Base-by-base conservation (phyloP, 2,329 filamentous ascomycete genomes). In the Cercospora sp. region DNA sequence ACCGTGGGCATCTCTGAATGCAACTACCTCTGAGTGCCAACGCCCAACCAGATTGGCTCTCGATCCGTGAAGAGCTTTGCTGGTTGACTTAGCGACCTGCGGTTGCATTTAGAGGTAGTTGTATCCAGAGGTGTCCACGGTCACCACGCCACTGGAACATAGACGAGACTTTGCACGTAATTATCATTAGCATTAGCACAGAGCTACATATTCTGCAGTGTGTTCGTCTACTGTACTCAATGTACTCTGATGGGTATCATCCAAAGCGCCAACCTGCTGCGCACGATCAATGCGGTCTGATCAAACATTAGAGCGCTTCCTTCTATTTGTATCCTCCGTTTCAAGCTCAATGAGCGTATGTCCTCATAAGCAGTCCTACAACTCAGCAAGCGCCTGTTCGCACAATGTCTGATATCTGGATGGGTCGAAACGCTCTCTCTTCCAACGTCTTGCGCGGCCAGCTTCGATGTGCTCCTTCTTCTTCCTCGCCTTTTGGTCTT, bases 331-430 rank as follows among this genome's bases (percentile, higher is more conserved):
- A 13, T 51, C 49, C 12, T 55, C 49, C 16, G 6, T 18, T n/a
- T 59, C 7, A 18, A 21, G n/a, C 55, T 59, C 55, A 59, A 9
- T 32, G 8, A 24, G 16, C 30, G 16, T 59, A 9, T 3, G 8
- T 21, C 55, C 9, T 32, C 32, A 28, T 8, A 26, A 43, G 18
- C 60, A 26, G 40, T 51, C 40, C 66, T 60, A 77, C 62, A 79
- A 57, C 65, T 79, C 77, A 6, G 68, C 73, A 63, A 77, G 59
- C 9, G 77, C 77, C 49, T 66, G 65, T 59, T 76, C 76, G 51
- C 73, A 74, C 59, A 79, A 60, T 5, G 66, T 66, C 57, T 61
- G 62, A 64, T 77, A 79, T 59, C 57, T 74, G 40, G 61, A 63
- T 4, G 74, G 65, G 13, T 74, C 69, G 59, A 78, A 79, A 28